A percentile compares a stretch with the other conserved stretches of the same genome.
phyloP scores from a whole-genome alignment of 352 stramenopile species.

The Globisporangium sylvaticum region DNA sequence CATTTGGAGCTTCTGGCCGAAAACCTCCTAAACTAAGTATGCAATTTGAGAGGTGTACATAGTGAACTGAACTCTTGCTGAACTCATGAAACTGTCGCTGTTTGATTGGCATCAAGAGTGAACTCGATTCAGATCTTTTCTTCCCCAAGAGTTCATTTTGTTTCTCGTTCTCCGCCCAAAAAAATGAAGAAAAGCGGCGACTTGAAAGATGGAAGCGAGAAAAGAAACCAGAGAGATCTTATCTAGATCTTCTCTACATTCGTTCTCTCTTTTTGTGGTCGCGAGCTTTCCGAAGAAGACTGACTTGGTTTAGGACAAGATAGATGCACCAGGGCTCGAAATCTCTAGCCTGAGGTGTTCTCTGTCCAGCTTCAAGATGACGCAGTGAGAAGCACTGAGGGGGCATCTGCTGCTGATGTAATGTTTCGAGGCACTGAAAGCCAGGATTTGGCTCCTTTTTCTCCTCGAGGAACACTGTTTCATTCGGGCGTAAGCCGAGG shows the following conservation, averaged over 20 bases:
- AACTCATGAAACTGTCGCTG: constrained; percentile 6
- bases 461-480: background rate
- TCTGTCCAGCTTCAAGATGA: constrained; percentile 6
- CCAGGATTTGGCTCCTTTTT: background rate
- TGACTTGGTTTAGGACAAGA: background rate
- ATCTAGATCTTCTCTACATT: background rate
- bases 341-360: too few relatives aligned
- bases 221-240: background rate
- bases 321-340: background rate
- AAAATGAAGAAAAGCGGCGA: background rate
- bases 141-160: background rate
- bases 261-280: constrained; percentile 1
- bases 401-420: background rate
- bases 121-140: constrained; percentile 1
- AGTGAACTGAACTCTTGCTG: background rate
- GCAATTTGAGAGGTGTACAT: background rate
- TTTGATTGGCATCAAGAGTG: constrained; percentile 3
- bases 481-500: background rate
- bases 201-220: background rate
- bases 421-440: background rate
- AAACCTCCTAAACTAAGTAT: background rate
- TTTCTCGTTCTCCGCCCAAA: background rate
- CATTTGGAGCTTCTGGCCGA: background rate
- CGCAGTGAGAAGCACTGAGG: background rate
- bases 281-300: background rate